A percentile compares a stretch with the other conserved stretches of the same genome.
Conservation (phyloP, 495 filamentous ascomycete genomes). For the Amniculicola lignicola region DNA sequence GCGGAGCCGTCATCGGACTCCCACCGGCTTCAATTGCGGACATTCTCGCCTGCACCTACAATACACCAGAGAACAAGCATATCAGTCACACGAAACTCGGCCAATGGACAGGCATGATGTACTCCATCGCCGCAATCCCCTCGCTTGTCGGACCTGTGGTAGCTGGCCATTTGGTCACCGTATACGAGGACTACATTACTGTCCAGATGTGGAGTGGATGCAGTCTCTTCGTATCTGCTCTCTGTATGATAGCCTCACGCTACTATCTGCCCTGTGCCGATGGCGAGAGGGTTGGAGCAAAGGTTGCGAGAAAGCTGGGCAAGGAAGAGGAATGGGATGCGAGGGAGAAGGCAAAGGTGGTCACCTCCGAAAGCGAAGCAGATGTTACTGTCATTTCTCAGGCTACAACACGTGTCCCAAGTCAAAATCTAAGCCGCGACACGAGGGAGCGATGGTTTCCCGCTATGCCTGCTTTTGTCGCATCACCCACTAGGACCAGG, state of each 20-base stretch:
- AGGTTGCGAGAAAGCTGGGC: background rate
- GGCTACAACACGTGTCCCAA: constrained; percentile 11
- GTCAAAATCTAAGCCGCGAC: too few species aligned
- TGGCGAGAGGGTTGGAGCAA: constrained; percentile 11
- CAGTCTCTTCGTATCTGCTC: constrained; percentile 30
- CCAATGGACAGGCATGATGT: constrained; percentile 51
- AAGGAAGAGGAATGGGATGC: background rate
- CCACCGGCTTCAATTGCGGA: constrained; percentile 44
- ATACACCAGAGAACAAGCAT: constrained; percentile 6
- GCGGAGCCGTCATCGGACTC: constrained; percentile 44
- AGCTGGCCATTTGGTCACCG: constrained; percentile 39
- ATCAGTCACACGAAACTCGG: constrained; percentile 38
- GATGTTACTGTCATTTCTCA: constrained; percentile 2
- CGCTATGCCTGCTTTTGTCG: too few species aligned
- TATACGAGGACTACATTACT: constrained; percentile 30
- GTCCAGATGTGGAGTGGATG: constrained; percentile 41
- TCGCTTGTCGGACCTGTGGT: constrained; percentile 45
- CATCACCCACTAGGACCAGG: too few species aligned
- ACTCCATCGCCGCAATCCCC: constrained; percentile 38
- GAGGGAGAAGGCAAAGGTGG: too few species aligned
- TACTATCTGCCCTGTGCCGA: constrained; percentile 18
- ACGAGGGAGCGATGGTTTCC: too few species aligned
- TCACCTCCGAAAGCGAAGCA: background rate
- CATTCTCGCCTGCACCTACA: constrained; percentile 38
- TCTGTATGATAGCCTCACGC: constrained; percentile 35